A percentile compares a stretch with the other conserved stretches of the same genome.
Evolutionary conservation across 2,329 filamentous ascomycete genomes (phyloP).

Genomic region (Geoglossum cookeanum): DNA sequence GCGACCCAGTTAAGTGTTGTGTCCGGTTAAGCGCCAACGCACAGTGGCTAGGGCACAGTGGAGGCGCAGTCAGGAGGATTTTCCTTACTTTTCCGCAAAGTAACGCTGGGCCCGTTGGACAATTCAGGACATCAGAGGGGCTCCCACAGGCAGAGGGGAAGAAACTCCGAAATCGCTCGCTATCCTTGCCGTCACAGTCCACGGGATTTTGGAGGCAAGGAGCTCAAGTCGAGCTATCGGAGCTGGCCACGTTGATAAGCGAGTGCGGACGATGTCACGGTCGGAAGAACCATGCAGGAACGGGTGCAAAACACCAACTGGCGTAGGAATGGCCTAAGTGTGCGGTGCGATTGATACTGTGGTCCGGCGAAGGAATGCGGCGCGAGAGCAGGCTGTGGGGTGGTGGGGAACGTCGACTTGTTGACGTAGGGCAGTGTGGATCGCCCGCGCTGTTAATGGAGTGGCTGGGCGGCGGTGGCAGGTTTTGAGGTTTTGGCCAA

Average conservation of each 20-base stretch:
- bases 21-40: not conserved
- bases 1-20: not conserved
- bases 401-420: not conserved
- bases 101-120: not conserved
- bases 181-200: not conserved
- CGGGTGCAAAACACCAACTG: not conserved
- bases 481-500: too few species aligned
- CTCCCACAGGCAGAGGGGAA: not conserved
- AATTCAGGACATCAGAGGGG: not conserved
- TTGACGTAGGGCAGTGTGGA: not conserved
- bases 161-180: not conserved
- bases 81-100: not conserved
- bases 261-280: not conserved
- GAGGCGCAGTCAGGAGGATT: not conserved
- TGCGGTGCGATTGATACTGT: too few species aligned
- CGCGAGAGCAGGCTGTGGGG: not conserved
- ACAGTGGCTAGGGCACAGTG: not conserved
- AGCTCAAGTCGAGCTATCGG: not conserved
- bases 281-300: not conserved
- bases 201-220: not conserved
- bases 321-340: not conserved
- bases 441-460: not conserved
- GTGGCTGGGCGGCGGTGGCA: not conserved
- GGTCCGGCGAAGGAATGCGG: not conserved
- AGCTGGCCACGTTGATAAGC: conserved; percentile 1